Base-by-base conservation (phyloP, 2,329 filamentous ascomycete genomes). In the Teratosphaeria pseudoeucalypti region DNA sequence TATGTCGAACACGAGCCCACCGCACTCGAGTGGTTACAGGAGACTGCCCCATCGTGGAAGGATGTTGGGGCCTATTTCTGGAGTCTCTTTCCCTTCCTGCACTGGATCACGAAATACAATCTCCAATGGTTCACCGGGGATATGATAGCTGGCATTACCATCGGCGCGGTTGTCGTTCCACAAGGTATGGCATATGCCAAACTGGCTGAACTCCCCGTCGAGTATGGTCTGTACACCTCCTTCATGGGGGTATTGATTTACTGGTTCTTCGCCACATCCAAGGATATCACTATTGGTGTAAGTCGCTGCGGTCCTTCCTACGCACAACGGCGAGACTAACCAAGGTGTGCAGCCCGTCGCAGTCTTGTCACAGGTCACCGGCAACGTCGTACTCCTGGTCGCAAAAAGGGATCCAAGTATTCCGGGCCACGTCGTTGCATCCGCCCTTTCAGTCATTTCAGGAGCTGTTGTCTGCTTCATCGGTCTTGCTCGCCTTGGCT, bases 261-360 rank as follows among this genome's bases (percentile, higher is more conserved):
- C 76, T 97, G 92, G 92, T 88, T 96, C 71, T 97, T 97, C 70
- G 94, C 92, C 37, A 99, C 94, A 0, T 96, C 92, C 14, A 99
- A 97, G 72, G 92, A 99, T 74, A 97, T 99, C 70, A 96, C 92
- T 10, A 97, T 97, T 59, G 92, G 92, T 16, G 87, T 89, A 79
- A 76, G 86, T 82, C n/a, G 6, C 12, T 34, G 19, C 27, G 2
- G 29, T 32, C 23, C 34, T 39, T 23, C n/a, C 1, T 26, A 52
- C 52, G 12, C 34, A 23, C 54, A 34, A 56, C 14, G 43, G 66
- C 56, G 1, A 29, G 23, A 6, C 14, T 67, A 52, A 57, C 59
- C 14, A 29, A 5, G 16, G n/a, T n/a, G 32, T 53, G 26, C 64
- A 90, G 86, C 92, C 92, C 34, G 94, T 97, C 55, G 94, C 94